phyloP scores from a whole-genome alignment of 352 stramenopile species.

The Paralagenidium karlingii region DNA sequence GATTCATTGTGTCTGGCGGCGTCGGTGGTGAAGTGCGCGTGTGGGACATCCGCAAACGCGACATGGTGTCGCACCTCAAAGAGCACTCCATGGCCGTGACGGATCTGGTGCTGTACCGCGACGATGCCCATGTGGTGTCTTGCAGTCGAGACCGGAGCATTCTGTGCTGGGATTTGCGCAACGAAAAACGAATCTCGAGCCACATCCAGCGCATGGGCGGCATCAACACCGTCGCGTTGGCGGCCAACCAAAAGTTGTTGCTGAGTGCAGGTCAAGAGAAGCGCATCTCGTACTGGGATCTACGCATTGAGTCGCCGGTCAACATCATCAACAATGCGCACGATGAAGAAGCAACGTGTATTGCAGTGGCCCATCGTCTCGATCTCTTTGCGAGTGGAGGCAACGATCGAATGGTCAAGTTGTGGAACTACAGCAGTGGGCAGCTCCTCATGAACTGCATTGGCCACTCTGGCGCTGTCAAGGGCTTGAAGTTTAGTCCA shows the following conservation, averaged over 20 bases:
- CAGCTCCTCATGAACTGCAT: slow-evolving; percentile 57
- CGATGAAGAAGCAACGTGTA: slow-evolving; percentile 80
- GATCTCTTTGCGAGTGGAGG: slow-evolving; percentile 82
- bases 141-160: slow-evolving; percentile 84
- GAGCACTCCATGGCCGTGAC: slow-evolving; percentile 85
- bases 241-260: slow-evolving; percentile 75
- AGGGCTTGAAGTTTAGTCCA: slow-evolving; percentile 71
- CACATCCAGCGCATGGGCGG: slow-evolving; percentile 90
- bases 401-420: slow-evolving; percentile 75
- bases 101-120: slow-evolving; percentile 73
- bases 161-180: slow-evolving; percentile 87
- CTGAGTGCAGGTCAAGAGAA: slow-evolving; percentile 88
- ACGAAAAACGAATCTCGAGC: slow-evolving; percentile 71
- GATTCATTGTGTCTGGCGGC: slow-evolving; percentile 74
- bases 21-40: slow-evolving; percentile 82
- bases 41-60: slow-evolving; percentile 86
- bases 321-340: slow-evolving; percentile 61
- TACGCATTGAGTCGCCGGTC: slow-evolving; percentile 76
- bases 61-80: slow-evolving; percentile 86
- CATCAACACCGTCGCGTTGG: slow-evolving; percentile 87
- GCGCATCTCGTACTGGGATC: slow-evolving; percentile 88
- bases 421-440: slow-evolving; percentile 67
- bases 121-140: slow-evolving; percentile 85
- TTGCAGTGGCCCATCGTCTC: slow-evolving; percentile 76
- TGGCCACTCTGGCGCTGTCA: slow-evolving; percentile 68